Evolutionary conservation across 805 yeast species (phyloP), one percentile per base, ranked within the genome.

Genomic region (Groenewaldozyma salmanticensis): DNA sequence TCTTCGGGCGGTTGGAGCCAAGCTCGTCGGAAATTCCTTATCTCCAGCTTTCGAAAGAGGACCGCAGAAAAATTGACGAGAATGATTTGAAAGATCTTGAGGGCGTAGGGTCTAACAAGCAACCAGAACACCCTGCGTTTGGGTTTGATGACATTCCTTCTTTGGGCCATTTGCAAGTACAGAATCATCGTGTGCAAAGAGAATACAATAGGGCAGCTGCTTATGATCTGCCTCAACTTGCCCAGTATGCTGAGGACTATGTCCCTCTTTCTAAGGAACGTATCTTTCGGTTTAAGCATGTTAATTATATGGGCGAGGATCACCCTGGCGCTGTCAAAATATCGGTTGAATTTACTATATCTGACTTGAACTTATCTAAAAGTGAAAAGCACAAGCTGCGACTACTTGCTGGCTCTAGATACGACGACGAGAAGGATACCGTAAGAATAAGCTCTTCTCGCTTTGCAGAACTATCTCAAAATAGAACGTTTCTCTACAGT

Each of bases 221-320:
- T 0, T 90, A 81, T 63, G 97, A 90, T 59, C 72, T 90, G 69
- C 98, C 98, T 4, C 72, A 77, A 42, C 69, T 92, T 48, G 77
- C 33, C 5, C 33, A 31, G 21, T 31, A 31, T 15, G 35, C 40
- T 21, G 31, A 38, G 31, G 71, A 69, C 45, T 88, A 83, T 65
- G 59, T 54, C 27, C 79, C 79, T 17, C 67, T 67, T 11, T 50
- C 45, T 15, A 27, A 39, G n/a, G 27, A 29, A 24, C 35, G 46
- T 17, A 47, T 51, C 31, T 65, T 87, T 32, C 66, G 67, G 31
- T 82, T 81, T 55, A 75, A 78, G 51, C 88, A 79, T 65, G 75
- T 83, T 15, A 77, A 81, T 33, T 83, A 77, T 54, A 57, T 79
- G 13, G 88, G 90, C 38, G 94, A 84, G 58, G 63, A 66, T 18